Evolutionary conservation across 1,139 yeast species (phyloP).

Genomic region (Kodamaea plutei): DNA sequence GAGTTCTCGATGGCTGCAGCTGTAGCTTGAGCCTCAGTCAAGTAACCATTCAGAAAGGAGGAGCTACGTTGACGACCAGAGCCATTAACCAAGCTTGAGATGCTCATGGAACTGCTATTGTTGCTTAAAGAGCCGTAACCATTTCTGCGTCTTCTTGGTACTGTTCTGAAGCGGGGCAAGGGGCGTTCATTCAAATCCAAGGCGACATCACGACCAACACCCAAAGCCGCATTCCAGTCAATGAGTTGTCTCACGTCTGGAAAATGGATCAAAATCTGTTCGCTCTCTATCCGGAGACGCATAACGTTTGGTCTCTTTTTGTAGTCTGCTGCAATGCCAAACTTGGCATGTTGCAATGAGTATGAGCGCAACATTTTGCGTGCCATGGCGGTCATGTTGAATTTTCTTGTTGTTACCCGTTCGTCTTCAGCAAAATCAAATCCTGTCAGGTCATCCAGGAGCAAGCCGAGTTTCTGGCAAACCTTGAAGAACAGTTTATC

Average conservation of each 20-base stretch:
- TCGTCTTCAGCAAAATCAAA: conserved; percentile 7
- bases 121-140: conserved; percentile 13
- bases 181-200: conserved; percentile 58
- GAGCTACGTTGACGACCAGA: conserved; percentile 5
- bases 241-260: conserved; percentile 53
- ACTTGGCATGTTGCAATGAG: conserved; percentile 63
- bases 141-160: conserved; percentile 63
- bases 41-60: conserved; percentile 5
- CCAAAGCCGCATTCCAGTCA: conserved; percentile 59
- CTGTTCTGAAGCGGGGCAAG: conserved; percentile 65
- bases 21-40: conserved; percentile 6
- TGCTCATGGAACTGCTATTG: conserved; percentile 5
- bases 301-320: conserved; percentile 55
- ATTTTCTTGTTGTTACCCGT: conserved; percentile 5
- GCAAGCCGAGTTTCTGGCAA: conserved; percentile 23
- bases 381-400: conserved; percentile 2
- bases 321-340: conserved; percentile 71
- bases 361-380: conserved; percentile 38
- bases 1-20: conserved; percentile 7
- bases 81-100: conserved; percentile 2
- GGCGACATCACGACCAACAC: conserved; percentile 61
- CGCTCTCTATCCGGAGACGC: conserved; percentile 62
- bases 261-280: conserved; percentile 61
- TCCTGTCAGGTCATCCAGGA: conserved; percentile 9
- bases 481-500: conserved; percentile 38